These are phyloP conservation scores for Eurotiales sp. DNA, from an alignment of 2,329 filamentous ascomycete species.

Conservation along the genomic window DNA sequence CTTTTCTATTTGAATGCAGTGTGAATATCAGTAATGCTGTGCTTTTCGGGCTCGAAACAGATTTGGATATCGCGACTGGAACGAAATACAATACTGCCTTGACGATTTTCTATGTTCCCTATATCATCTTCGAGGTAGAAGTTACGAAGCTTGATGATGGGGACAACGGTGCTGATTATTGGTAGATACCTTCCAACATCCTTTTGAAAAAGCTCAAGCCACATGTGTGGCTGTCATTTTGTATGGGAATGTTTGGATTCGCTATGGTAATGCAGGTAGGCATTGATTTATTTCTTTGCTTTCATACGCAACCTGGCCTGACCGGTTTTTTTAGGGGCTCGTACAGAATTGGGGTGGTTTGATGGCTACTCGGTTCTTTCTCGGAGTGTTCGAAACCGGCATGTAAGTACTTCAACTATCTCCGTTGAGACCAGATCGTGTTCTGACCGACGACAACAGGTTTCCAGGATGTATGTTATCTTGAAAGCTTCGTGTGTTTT, in stretches of 20 bases:
- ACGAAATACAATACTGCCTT: constrained; percentile 70
- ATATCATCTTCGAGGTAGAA: constrained; percentile 51
- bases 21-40: constrained; percentile 79
- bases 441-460: constrained; percentile 2
- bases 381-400: constrained; percentile 72
- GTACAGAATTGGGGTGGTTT: constrained; percentile 74
- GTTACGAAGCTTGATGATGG: not conserved
- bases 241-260: constrained; percentile 82
- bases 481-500: too few species aligned
- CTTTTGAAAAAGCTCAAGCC: constrained; percentile 65
- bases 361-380: constrained; percentile 76
- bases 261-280: constrained; percentile 51
- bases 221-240: constrained; percentile 69
- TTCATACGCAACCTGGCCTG: not conserved
- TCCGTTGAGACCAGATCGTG: not conserved
- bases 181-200: constrained; percentile 67
- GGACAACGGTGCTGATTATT: constrained; percentile 56
- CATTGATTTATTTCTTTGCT: not conserved
- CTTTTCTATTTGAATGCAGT: constrained; percentile 36
- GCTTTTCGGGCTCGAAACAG: constrained; percentile 60
- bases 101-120: constrained; percentile 79
- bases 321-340: constrained; percentile 62
- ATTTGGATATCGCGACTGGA: constrained; percentile 54
- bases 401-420: constrained; percentile 42
- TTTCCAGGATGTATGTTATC: constrained; percentile 57